These are phyloP conservation scores for Evernia prunastri DNA, from an alignment of 495 filamentous ascomycete species.

Conservation along the genomic window DNA sequence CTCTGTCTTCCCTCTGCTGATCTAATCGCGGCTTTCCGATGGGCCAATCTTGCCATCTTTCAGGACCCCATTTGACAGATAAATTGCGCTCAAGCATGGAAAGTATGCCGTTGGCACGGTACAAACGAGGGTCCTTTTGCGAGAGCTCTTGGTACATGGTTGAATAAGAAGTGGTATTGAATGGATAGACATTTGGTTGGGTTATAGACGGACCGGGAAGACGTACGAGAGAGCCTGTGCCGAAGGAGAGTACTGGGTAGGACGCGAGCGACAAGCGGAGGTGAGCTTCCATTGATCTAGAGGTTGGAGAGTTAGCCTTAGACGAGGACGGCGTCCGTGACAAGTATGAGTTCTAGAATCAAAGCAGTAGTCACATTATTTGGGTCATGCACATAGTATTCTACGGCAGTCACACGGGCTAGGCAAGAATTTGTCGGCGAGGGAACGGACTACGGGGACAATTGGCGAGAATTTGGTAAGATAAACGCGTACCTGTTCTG, in stretches of 20 bases:
- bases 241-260: constrained; percentile 97
- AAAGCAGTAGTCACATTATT: not conserved
- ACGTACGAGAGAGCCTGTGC: constrained; percentile 90
- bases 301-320: not conserved
- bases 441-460: not conserved
- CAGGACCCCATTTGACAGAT: constrained; percentile 86
- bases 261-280: constrained; percentile 73
- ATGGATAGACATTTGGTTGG: constrained; percentile 94
- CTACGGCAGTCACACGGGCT: not conserved
- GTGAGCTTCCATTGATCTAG: constrained; percentile 94
- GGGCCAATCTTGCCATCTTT: constrained; percentile 98
- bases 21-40: constrained; percentile 74
- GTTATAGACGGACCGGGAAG: constrained; percentile 85
- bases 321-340: too few relatives aligned
- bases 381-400: not conserved
- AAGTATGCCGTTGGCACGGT: constrained; percentile 83
- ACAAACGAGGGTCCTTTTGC: constrained; percentile 78
- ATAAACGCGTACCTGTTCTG: constrained; percentile 68
- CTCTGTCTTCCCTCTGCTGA: constrained; percentile 54
- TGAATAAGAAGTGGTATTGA: constrained; percentile 90
- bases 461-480: not conserved
- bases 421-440: not conserved
- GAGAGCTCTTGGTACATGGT: constrained; percentile 86
- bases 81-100: constrained; percentile 95
- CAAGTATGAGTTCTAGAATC: not conserved